These are phyloP conservation scores for Microdochium nivale DNA, from an alignment of 2,329 filamentous ascomycete genomes.

Conservation along the genomic window DNA sequence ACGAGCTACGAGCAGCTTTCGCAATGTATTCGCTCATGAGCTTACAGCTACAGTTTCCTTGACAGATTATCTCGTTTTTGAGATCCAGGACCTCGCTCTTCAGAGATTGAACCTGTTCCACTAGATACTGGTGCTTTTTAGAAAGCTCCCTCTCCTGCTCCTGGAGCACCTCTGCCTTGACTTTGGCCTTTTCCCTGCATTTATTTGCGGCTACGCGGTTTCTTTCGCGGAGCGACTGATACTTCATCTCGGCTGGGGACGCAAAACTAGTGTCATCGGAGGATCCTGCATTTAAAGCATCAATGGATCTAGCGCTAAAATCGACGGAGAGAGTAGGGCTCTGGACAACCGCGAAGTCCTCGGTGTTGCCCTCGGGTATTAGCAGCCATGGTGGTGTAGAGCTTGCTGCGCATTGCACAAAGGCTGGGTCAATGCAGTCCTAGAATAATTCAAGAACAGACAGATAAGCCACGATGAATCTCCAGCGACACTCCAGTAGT, in stretches of 20 bases:
- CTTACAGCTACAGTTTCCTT: constrained; percentile 16
- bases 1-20: not conserved
- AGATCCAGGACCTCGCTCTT: constrained; percentile 18
- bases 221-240: constrained; percentile 17
- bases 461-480: not conserved
- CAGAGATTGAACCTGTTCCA: constrained; percentile 10
- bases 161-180: constrained; percentile 38
- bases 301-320: not conserved
- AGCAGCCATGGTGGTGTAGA: not conserved
- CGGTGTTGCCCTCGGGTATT: not conserved
- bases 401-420: not conserved
- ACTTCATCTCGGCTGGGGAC: not conserved
- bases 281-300: not conserved
- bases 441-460: not conserved
- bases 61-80: constrained; percentile 18
- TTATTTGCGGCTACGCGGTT: constrained; percentile 46
- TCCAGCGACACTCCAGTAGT: not conserved
- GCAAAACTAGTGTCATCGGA: not conserved
- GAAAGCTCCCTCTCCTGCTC: constrained; percentile 16
- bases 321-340: not conserved
- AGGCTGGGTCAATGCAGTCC: not conserved
- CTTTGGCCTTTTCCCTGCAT: constrained; percentile 47
- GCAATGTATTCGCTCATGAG: constrained; percentile 13
- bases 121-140: constrained; percentile 14
- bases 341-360: not conserved